phyloP scores from a whole-genome alignment of 192 early-diverging fungal species.

The Coemansia sp. region DNA sequence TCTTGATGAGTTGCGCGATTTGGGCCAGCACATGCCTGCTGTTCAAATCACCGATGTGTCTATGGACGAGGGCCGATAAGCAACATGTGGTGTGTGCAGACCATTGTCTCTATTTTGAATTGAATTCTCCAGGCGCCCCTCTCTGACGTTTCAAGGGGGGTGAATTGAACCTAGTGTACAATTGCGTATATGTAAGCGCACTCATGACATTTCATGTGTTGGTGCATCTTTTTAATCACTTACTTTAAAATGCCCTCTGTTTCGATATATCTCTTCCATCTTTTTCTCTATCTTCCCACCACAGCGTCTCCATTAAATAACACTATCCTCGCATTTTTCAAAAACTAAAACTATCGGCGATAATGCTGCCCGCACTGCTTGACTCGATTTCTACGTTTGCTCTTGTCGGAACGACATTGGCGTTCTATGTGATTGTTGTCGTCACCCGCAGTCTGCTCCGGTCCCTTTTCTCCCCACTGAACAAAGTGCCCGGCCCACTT shows the following conservation, averaged over 20 bases:
- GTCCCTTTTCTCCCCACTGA: conserved; percentile 12
- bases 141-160: too few relatives aligned
- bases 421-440: background rate
- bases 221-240: background rate
- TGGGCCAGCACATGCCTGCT: background rate
- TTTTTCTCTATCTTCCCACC: background rate
- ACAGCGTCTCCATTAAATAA: background rate
- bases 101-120: background rate
- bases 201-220: background rate
- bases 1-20: conserved; percentile 6
- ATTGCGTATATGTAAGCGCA: background rate
- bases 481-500: conserved; percentile 26
- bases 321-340: background rate
- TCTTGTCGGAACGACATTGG: background rate
- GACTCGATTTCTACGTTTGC: background rate
- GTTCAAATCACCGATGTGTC: background rate
- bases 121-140: too few relatives aligned
- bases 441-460: background rate
- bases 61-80: background rate
- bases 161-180: too few relatives aligned
- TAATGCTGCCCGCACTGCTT: background rate
- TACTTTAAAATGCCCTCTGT: background rate
- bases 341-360: background rate
- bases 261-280: background rate
- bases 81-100: background rate